Conservation (phyloP, 129 eudicot species). For the Tagetes patula region DNA sequence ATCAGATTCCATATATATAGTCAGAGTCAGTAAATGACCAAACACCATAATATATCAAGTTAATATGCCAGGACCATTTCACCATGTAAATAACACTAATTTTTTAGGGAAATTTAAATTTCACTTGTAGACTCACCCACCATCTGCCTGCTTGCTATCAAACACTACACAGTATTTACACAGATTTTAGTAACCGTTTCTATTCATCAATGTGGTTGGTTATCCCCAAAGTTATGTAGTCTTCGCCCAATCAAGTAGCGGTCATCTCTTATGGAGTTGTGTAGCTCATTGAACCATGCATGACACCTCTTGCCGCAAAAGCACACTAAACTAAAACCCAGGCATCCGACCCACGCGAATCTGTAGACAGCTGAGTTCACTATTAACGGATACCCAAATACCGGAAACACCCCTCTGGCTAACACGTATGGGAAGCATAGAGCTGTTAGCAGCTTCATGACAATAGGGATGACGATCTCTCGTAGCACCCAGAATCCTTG, state of each 20-base stretch:
- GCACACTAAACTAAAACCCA: conserved; percentile 56
- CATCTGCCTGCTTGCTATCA: not conserved
- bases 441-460: conserved; percentile 90
- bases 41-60: too few species aligned
- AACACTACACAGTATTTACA: conserved; percentile 14
- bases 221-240: conserved; percentile 83
- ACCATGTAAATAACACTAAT: not conserved
- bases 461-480: conserved; percentile 80
- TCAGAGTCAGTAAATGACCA: too few species aligned
- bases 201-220: not conserved
- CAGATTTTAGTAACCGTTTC: not conserved
- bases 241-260: conserved; percentile 89
- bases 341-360: conserved; percentile 90
- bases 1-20: too few species aligned
- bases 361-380: conserved; percentile 91
- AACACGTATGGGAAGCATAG: conserved; percentile 89
- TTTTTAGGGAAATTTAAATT: not conserved
- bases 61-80: not conserved
- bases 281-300: conserved; percentile 83
- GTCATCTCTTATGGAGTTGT: conserved; percentile 86
- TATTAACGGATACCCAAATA: conserved; percentile 80
- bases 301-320: conserved; percentile 83
- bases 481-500: conserved; percentile 86
- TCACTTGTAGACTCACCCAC: not conserved
- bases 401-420: conserved; percentile 80